These are phyloP conservation scores for Lachnellula cervina DNA, from an alignment of 2,329 filamentous ascomycete genomes.

Conservation along the genomic window DNA sequence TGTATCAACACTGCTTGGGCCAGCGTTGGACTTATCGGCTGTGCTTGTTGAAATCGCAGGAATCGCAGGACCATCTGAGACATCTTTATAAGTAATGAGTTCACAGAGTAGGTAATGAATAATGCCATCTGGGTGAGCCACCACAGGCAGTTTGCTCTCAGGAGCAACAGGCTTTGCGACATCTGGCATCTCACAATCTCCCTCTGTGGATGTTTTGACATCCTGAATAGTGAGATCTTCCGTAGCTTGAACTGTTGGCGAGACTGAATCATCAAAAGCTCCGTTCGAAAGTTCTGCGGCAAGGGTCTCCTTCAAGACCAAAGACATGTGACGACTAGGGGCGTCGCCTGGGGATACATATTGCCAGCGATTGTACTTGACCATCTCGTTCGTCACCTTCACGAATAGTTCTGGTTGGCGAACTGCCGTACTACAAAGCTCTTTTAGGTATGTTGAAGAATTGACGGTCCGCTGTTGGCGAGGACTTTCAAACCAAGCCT, in stretches of 20 bases:
- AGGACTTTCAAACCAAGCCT: conserved; percentile 61
- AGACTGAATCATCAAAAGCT: conserved; percentile 25
- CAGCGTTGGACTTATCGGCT: conserved; percentile 13
- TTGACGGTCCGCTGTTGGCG: conserved; percentile 57
- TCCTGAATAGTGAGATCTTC: conserved; percentile 38
- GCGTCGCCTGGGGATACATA: conserved; percentile 31
- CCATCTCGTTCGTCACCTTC: conserved; percentile 77
- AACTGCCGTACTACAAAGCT: conserved; percentile 73
- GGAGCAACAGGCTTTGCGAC: conserved; percentile 52
- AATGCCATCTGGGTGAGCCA: conserved; percentile 91
- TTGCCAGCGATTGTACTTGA: conserved; percentile 64
- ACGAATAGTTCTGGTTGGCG: conserved; percentile 83
- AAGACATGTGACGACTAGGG: conserved; percentile 40
- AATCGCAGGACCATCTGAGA: conserved; percentile 66
- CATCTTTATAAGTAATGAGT: conserved; percentile 84
- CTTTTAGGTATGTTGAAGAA: conserved; percentile 66
- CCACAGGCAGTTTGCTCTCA: conserved; percentile 75
- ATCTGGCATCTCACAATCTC: conserved; percentile 58
- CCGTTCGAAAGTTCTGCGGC: conserved; percentile 12
- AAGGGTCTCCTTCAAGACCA: conserved; percentile 27
- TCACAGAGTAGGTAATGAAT: conserved; percentile 93
- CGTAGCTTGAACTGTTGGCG: conserved; percentile 32
- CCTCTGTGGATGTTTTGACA: conserved; percentile 57
- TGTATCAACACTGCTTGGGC: conserved; percentile 22
- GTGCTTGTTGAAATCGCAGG: conserved; percentile 12